These are phyloP conservation scores for Urtica urens DNA, from an alignment of 306 rosid species.

Conservation along the genomic window DNA sequence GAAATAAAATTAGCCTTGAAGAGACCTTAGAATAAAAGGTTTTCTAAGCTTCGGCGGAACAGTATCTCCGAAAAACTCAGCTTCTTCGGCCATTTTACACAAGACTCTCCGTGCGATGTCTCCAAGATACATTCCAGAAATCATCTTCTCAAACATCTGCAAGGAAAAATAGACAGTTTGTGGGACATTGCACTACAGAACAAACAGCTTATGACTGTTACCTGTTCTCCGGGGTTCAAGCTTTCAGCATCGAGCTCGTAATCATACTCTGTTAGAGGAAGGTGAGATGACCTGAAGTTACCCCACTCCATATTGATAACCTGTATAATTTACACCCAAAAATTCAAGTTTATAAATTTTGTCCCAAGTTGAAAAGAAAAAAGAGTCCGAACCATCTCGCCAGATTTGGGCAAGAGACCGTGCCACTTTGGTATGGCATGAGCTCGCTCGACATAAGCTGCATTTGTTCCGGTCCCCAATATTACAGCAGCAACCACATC, in stretches of 20 bases:
- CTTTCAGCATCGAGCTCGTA: conserved; percentile 58
- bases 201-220: conserved; percentile 13
- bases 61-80: conserved; percentile 68
- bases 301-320: conserved; percentile 99
- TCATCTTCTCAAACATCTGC: conserved; percentile 84
- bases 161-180: conserved; percentile 17
- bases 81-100: conserved; percentile 80
- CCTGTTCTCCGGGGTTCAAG: conserved; percentile 98
- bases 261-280: conserved; percentile 84
- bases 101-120: conserved; percentile 79
- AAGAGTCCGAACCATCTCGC: conserved; percentile 66
- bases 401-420: conserved; percentile 72
- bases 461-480: conserved; percentile 98
- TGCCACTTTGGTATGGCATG: conserved; percentile 94
- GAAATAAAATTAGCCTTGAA: neutral
- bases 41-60: conserved; percentile 66
- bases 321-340: conserved; percentile 27
- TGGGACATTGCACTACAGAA: conserved; percentile 6
- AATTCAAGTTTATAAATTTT: neutral
- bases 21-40: conserved; percentile 70
- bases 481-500: conserved; percentile 87
- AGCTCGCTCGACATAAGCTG: conserved; percentile 82
- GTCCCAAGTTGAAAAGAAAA: neutral
- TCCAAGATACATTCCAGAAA: conserved; percentile 98
- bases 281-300: conserved; percentile 75